phyloP scores from a whole-genome alignment of 2,329 filamentous ascomycete genomes.

The Geosmithia putterillii region DNA sequence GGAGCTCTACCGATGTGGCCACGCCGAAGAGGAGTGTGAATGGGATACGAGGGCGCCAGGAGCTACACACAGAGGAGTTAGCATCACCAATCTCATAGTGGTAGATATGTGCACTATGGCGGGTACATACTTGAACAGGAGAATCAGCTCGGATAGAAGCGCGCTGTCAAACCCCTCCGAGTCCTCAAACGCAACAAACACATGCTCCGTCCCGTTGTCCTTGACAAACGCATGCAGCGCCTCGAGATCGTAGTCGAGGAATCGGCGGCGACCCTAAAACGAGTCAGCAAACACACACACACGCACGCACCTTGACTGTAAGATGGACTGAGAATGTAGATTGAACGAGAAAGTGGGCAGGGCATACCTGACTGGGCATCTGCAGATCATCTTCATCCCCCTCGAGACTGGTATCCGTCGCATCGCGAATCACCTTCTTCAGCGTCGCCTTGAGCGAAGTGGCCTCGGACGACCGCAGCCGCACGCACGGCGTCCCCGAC shows the following conservation, averaged over 20 bases:
- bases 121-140: constrained; percentile 48
- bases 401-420: constrained; percentile 43
- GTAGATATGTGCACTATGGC: neutral
- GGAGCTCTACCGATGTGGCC: constrained; percentile 69
- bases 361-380: constrained; percentile 23
- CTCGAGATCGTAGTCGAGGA: constrained; percentile 70
- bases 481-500: constrained; percentile 44
- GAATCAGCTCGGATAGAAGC: constrained; percentile 60
- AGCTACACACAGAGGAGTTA: constrained; percentile 12
- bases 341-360: constrained; percentile 1
- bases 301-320: no score
- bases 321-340: no score
- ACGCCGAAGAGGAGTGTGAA: constrained; percentile 70
- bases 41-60: constrained; percentile 63
- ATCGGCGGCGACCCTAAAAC: constrained; percentile 21
- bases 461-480: constrained; percentile 59
- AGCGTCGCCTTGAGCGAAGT: constrained; percentile 60
- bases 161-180: constrained; percentile 69
- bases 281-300: constrained; percentile 8
- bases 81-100: no score
- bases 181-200: constrained; percentile 67
- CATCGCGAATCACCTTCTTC: constrained; percentile 61
- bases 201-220: constrained; percentile 38
- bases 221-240: constrained; percentile 50
- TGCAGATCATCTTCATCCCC: constrained; percentile 31